Base-by-base conservation (phyloP, 306 rosid genomes). In the Quercus rubra region DNA sequence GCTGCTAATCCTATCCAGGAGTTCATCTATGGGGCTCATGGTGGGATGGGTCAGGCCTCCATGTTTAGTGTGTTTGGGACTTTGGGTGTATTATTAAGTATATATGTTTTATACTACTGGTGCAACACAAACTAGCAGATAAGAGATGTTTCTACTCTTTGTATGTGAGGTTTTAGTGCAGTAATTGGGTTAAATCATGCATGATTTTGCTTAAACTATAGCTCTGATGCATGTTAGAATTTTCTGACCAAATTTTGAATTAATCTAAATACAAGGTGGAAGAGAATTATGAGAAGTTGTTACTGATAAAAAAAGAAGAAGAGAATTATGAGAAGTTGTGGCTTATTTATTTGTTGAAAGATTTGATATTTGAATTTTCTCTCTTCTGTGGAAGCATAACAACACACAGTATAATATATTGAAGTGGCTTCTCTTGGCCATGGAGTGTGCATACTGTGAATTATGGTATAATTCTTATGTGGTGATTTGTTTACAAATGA, bases 381-480 rank as follows among this genome's bases (percentile, higher is more conserved):
- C 17, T 33, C 17, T 19, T 23, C 25, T 35, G 23, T 31, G 46
- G 51, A 67, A 64, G 70, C 43, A 17, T 13, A 17, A 28, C 13
- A 18, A 66, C 23, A 17, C 71, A 18, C 5, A 66, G 9, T 66
- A 9, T 15, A 58, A 58, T 64, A 20, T 31, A 17, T 46, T 19
- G 19, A 3, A 33, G 52, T 67, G 72, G 72, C 72, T 35, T 18
- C 51, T 67, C 5, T 67, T 35, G 46, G 72, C 72, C 43, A 33
- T 35, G 6, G 21, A 67, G 51, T 67, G 35, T 11, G 9, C 6
- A 62, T 27, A 13, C 6, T 19, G 13, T 31, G 49, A 17, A 75
- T 5, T 54, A 80, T 41, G 19, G 73, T 58, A 15, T 76, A 49
- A 59, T 73, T 66, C 38, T 49, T 61, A 41, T 66, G 49, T 75